These are phyloP conservation scores for Cenchrus purpureus DNA, from an alignment of 176 grass and related monocot genomes.

Conservation along the genomic window DNA sequence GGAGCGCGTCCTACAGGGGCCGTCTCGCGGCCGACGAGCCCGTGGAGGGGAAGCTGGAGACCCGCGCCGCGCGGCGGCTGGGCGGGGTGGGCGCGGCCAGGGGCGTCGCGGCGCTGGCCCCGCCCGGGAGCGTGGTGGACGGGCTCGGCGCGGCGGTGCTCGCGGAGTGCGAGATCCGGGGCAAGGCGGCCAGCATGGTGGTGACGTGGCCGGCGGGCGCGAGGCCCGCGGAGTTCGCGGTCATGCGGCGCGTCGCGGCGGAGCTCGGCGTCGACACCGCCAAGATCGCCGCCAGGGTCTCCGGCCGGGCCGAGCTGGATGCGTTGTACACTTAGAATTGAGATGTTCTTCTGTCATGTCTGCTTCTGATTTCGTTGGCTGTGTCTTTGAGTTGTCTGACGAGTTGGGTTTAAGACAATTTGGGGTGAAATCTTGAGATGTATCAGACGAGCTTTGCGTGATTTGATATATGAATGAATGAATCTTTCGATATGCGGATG, in stretches of 20 bases:
- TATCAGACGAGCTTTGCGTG: neutral
- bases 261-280: constrained; percentile 55
- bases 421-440: constrained; percentile 21
- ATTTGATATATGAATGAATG: neutral
- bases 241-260: constrained; percentile 50
- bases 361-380: neutral
- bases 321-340: constrained; percentile 57
- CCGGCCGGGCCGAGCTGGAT: constrained; percentile 55
- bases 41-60: constrained; percentile 91
- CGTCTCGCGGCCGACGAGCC: constrained; percentile 65
- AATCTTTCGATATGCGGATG: neutral
- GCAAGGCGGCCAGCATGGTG: constrained; percentile 72
- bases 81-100: constrained; percentile 44
- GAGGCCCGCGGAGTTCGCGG: constrained; percentile 39
- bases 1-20: constrained; percentile 68
- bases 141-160: constrained; percentile 78
- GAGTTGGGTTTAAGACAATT: neutral
- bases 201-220: constrained; percentile 75
- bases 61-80: constrained; percentile 48
- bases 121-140: constrained; percentile 84
- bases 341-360: neutral
- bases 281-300: constrained; percentile 40
- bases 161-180: constrained; percentile 77
- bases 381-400: neutral
- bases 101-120: constrained; percentile 56